Evolutionary conservation across 2,329 filamentous ascomycete species (phyloP).

Genomic region (Penicillium sp.): DNA sequence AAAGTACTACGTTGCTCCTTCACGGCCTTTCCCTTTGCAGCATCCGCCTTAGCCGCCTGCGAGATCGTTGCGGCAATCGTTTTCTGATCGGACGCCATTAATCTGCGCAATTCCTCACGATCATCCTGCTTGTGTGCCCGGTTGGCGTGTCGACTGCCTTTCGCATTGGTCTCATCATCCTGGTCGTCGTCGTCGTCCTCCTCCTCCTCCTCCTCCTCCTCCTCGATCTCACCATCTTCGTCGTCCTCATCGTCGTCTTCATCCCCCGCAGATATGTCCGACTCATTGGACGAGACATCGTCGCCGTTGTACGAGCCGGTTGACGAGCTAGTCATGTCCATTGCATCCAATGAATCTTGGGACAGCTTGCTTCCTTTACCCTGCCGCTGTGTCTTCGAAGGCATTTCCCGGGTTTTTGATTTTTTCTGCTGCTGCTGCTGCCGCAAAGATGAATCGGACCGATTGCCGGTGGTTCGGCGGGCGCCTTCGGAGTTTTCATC

Average conservation of each 20-base stretch:
- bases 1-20: slow-evolving; percentile 81
- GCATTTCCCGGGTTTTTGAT: slow-evolving; percentile 1
- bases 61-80: slow-evolving; percentile 60
- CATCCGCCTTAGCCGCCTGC: slow-evolving; percentile 68
- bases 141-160: slow-evolving; percentile 21
- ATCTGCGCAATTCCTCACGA: slow-evolving; percentile 59
- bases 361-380: background rate
- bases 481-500: background rate
- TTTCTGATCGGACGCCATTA: slow-evolving; percentile 66
- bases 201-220: slow-evolving; percentile 26
- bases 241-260: slow-evolving; percentile 11
- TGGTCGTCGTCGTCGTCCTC: slow-evolving; percentile 30
- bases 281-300: background rate
- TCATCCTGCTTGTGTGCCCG: slow-evolving; percentile 25
- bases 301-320: background rate
- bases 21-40: slow-evolving; percentile 79
- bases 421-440: background rate
- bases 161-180: slow-evolving; percentile 24
- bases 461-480: too few relatives aligned
- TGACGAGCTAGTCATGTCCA: background rate
- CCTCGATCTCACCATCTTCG: slow-evolving; percentile 30
- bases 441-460: background rate
- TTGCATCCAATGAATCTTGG: background rate
- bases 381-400: slow-evolving; percentile 14
- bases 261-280: background rate